Evolutionary conservation across 768 basidiomycete species (phyloP).

Genomic region (Termitomyces eurrhizus): DNA sequence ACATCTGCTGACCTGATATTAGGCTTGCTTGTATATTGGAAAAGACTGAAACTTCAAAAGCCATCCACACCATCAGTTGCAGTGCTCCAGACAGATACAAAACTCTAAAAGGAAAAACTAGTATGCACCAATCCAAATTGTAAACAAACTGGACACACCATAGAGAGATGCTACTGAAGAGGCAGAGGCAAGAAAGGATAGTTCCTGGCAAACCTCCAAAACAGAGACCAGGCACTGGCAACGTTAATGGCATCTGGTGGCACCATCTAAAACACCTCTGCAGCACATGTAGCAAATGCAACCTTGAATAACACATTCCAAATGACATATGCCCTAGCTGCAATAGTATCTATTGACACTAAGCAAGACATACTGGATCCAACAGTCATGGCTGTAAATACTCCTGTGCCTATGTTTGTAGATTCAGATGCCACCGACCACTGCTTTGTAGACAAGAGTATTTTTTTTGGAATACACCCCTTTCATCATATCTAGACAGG

Average conservation of each 20-base stretch:
- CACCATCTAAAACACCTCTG: neutral
- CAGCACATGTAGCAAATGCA: neutral
- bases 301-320: neutral
- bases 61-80: neutral
- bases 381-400: neutral
- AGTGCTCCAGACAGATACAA: neutral
- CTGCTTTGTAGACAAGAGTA: neutral
- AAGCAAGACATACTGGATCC: neutral
- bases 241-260: neutral
- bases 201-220: neutral
- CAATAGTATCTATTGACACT: neutral
- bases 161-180: slow-evolving; percentile 3
- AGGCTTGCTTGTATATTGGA: too few species aligned
- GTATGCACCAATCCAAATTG: slow-evolving; percentile 5
- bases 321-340: neutral
- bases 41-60: too few species aligned
- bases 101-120: neutral
- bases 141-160: neutral
- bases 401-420: neutral
- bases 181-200: slow-evolving; percentile 6
- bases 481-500: neutral
- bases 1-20: too few species aligned
- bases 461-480: neutral
- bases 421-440: neutral
- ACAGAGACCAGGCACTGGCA: neutral